Evolutionary conservation across 1,284 basidiomycete species (phyloP), one percentile per base, ranked within the genome.

Genomic region (Cryptococcus floricola): DNA sequence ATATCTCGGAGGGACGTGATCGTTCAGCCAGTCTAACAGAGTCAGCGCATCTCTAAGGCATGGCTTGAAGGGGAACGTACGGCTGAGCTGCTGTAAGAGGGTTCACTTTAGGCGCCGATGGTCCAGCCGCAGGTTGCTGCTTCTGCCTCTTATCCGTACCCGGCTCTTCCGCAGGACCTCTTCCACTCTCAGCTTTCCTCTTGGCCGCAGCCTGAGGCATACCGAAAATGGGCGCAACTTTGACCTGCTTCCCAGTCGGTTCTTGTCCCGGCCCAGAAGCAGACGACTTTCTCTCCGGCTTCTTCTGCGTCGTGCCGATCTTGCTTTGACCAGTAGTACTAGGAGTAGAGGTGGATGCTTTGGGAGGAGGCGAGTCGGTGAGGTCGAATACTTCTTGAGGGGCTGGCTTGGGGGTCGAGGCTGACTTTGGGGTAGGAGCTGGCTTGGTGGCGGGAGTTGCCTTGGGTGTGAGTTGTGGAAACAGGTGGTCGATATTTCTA

Each of bases 21-120:
- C 71, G 58, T 51, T 77, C 76, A 0, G 76, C 76, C 4, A 77
- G 60, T 4, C 75, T 77, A 49, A 5, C 27, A 18, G 4, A 31
- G 31, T 16, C 28, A 16, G 28, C n/a, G n/a, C 23, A 2, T 16
- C 19, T n/a, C 27, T 16, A 23, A 2, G 23, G 14, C 39, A 19
- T 18, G 31, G 19, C 37, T 42, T 5, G 5, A 28, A 27, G 9
- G 4, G 14, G 16, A 8, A 57, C 74, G 59, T 49, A 76, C 74
- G 76, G 76, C 44, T 74, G 73, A 55, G 71, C 72, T 4, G 69
- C 71, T 12, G 61, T 64, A 14, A 77, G 54, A 8, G 73, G 69
- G 47, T 77, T 75, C 12, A 68, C 47, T 10, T 62, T 58, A 10
- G 31, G 31, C 31, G 2, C 31, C 31, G 31, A 10, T 10, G 31